These are phyloP conservation scores for Malassezia dermatis DNA, from an alignment of 1,284 basidiomycete genomes.

Conservation along the genomic window DNA sequence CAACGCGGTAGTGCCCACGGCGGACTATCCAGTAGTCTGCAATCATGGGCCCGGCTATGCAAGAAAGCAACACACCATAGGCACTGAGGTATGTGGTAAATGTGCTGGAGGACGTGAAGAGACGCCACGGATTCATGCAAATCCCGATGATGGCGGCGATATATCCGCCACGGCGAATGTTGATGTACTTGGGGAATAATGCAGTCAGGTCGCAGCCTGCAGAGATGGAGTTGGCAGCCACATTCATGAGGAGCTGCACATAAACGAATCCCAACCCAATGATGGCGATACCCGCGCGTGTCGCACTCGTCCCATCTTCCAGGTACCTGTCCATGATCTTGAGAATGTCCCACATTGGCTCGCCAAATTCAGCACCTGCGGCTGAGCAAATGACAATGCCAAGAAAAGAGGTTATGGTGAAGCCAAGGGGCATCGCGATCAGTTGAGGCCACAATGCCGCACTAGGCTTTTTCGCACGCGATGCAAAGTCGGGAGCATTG, in stretches of 20 bases:
- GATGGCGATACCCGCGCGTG: constrained; percentile 56
- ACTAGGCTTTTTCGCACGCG: constrained; percentile 26
- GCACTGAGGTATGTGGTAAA: constrained; percentile 75
- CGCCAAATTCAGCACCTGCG: neutral
- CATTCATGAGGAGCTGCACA: constrained; percentile 56
- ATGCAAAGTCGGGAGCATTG: constrained; percentile 34
- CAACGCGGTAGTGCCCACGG: constrained; percentile 61
- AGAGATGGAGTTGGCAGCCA: constrained; percentile 72
- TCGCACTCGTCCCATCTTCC: constrained; percentile 58
- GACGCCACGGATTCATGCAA: constrained; percentile 66
- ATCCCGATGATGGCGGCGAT: constrained; percentile 65
- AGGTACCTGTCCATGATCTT: constrained; percentile 56
- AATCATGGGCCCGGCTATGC: constrained; percentile 49
- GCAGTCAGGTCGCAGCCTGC: constrained; percentile 77
- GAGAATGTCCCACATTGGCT: constrained; percentile 2
- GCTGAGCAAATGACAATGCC: constrained; percentile 67
- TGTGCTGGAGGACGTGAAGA: constrained; percentile 63
- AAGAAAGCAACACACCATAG: constrained; percentile 51
- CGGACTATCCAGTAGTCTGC: constrained; percentile 66
- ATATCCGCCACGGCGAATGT: constrained; percentile 72
- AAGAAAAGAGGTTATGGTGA: constrained; percentile 67
- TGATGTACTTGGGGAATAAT: constrained; percentile 64
- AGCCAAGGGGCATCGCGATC: constrained; percentile 61
- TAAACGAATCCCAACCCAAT: constrained; percentile 61
- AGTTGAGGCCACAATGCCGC: constrained; percentile 30